phyloP scores from a whole-genome alignment of 768 basidiomycete genomes.

The Suillus alpinus region DNA sequence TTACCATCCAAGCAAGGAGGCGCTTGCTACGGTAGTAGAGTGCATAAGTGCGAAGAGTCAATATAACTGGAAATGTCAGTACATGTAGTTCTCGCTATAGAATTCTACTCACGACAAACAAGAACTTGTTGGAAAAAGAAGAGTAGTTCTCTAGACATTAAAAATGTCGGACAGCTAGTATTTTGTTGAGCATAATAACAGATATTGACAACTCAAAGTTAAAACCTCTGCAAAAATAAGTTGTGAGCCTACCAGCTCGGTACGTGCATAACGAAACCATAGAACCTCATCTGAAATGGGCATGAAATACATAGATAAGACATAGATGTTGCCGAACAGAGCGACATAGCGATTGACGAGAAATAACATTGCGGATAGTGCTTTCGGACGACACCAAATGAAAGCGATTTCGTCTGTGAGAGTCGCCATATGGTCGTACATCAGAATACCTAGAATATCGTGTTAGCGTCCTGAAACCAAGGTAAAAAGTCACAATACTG shows the following conservation, averaged over 20 bases:
- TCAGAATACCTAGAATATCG: slow-evolving; percentile 19
- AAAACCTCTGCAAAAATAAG: slow-evolving; percentile 5
- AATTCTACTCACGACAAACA: slow-evolving; percentile 40
- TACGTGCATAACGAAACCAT: background rate
- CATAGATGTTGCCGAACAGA: slow-evolving; percentile 37
- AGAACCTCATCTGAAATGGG: slow-evolving; percentile 2
- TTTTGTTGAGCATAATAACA: background rate
- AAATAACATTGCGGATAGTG: slow-evolving; percentile 41
- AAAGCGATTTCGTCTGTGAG: slow-evolving; percentile 37
- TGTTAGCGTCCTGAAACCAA: background rate
- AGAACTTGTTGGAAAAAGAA: slow-evolving; percentile 44
- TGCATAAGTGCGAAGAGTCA: slow-evolving; percentile 49
- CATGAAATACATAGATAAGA: slow-evolving; percentile 28
- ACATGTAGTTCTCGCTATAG: background rate
- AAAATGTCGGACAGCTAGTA: slow-evolving; percentile 39
- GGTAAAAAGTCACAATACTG: slow-evolving; percentile 1
- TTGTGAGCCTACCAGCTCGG: background rate
- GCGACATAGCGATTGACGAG: slow-evolving; percentile 50
- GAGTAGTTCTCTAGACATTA: slow-evolving; percentile 38
- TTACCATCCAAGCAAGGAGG: slow-evolving; percentile 35
- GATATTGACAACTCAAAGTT: background rate
- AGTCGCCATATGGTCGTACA: slow-evolving; percentile 30
- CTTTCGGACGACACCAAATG: slow-evolving; percentile 44
- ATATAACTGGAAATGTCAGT: slow-evolving; percentile 31
- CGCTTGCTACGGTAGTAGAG: slow-evolving; percentile 44